Evolutionary conservation across 176 grass and related monocot species (phyloP).

Genomic region (Dendrocalamus sinicus): DNA sequence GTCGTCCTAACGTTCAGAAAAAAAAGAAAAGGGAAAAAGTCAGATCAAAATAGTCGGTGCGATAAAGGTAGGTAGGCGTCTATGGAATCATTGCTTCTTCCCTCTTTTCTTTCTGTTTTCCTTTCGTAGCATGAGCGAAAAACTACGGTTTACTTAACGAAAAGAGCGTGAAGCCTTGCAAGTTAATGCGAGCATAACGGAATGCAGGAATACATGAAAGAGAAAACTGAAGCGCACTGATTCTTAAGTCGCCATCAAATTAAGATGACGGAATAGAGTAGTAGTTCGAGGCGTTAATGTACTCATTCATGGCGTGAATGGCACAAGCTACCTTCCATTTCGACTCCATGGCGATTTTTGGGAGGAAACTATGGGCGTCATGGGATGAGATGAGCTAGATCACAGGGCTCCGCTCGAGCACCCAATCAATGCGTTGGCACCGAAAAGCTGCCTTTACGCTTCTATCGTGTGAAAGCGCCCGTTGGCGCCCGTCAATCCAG

Average conservation of each 20-base stretch:
- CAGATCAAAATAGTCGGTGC: constrained; percentile 4
- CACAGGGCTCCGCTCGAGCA: not conserved
- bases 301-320: constrained; percentile 27
- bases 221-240: not conserved
- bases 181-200: not conserved
- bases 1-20: not conserved
- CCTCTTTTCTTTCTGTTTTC: not conserved
- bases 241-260: not conserved
- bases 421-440: constrained; percentile 30
- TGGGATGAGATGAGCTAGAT: not conserved
- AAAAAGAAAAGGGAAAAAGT: not conserved
- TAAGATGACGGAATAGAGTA: not conserved
- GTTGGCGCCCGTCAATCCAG: constrained; percentile 32
- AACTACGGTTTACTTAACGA: not conserved
- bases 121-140: not conserved
- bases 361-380: not conserved
- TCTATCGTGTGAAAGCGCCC: constrained; percentile 31
- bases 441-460: constrained; percentile 1
- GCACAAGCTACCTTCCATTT: constrained; percentile 19
- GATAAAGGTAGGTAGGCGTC: not conserved
- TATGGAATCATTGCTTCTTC: not conserved
- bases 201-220: not conserved
- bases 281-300: not conserved
- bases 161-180: not conserved
- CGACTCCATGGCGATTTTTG: not conserved